phyloP scores from a whole-genome alignment of 805 yeast species.

The Sugiyamaella mastotermitis region DNA sequence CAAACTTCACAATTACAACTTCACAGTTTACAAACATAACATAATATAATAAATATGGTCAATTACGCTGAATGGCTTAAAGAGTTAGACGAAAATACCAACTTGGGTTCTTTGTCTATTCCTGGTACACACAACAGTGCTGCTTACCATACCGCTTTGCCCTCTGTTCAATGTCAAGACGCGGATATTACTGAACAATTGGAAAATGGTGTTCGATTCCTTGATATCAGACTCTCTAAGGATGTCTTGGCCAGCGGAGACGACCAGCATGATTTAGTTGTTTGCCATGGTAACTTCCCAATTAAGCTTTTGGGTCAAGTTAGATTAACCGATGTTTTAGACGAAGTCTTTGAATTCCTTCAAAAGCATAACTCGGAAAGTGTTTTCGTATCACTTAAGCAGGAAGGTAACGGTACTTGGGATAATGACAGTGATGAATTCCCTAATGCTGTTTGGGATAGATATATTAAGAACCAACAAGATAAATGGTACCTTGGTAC shows the following conservation, averaged over 20 bases:
- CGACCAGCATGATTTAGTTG: constrained; percentile 36
- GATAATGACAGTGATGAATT: constrained; percentile 45
- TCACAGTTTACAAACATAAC: too few species aligned
- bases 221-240: constrained; percentile 49
- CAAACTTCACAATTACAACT: constrained; percentile 10
- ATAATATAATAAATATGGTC: constrained; percentile 3
- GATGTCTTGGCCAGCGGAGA: neutral
- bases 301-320: constrained; percentile 55
- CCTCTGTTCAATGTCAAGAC: constrained; percentile 74
- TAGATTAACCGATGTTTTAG: constrained; percentile 44
- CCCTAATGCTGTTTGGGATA: constrained; percentile 53
- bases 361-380: constrained; percentile 48
- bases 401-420: constrained; percentile 56
- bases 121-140: constrained; percentile 88
- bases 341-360: constrained; percentile 56
- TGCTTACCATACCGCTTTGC: constrained; percentile 63
- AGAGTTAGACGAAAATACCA: constrained; percentile 45
- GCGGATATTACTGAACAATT: constrained; percentile 55
- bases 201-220: constrained; percentile 66
- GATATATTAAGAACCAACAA: constrained; percentile 43
- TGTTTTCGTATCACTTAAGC: constrained; percentile 63
- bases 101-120: constrained; percentile 49
- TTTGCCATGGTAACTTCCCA: constrained; percentile 73
- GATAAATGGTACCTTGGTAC: constrained; percentile 56
- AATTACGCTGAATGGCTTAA: constrained; percentile 43